Base-by-base conservation (phyloP, 495 filamentous ascomycete genomes). In the Ascobolus immersus region DNA sequence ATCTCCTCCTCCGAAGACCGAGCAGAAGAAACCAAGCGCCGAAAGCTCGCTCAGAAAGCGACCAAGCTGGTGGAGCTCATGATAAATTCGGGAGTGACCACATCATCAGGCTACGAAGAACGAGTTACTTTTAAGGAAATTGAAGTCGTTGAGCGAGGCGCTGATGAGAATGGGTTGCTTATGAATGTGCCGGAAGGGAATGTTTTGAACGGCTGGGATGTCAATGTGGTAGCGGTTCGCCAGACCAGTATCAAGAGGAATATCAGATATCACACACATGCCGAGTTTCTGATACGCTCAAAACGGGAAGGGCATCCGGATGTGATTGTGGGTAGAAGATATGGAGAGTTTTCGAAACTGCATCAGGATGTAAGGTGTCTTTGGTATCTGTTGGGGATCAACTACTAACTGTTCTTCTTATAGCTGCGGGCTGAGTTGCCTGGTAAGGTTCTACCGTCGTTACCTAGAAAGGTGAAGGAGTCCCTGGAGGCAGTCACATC, bases 71-170 rank as follows among this genome's bases (percentile, higher is more conserved):
- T 96, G 19, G 86, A 94, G 56, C 58, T 96, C 37, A 94, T 96
- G 86, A 92, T 96, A 81, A 89, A 94, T 12, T 92, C 80, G 3
- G 86, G 89, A 4, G 72, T 96, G 30, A 81, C 76, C 14, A 96
- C 86, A 2, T 80, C 86, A 11, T 92, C 81, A 12, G 86, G 86
- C 2, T 96, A 94, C 45, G 86, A 96, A 53, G 86, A 96, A 51
- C 66, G 86, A 12, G 90, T 96, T 41, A 65, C 79, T 23, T 96
- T 96, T 47, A 77, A 81, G 0, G 86, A 96, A 54, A 72, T 96
- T 52, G 86, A 94, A 49, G 77, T 93, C 13, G 79, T 94, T 12
- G 86, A 96, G 40, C 65, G 80, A 25, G 76, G 82, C 14, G 82
- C 86, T 9, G 80, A 89, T 44, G 79, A 91, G 25, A 73, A 77